A percentile compares a stretch with the other conserved stretches of the same genome.
Evolutionary conservation across 495 filamentous ascomycete species (phyloP).

Genomic region (Rhizodiscina lignyota): DNA sequence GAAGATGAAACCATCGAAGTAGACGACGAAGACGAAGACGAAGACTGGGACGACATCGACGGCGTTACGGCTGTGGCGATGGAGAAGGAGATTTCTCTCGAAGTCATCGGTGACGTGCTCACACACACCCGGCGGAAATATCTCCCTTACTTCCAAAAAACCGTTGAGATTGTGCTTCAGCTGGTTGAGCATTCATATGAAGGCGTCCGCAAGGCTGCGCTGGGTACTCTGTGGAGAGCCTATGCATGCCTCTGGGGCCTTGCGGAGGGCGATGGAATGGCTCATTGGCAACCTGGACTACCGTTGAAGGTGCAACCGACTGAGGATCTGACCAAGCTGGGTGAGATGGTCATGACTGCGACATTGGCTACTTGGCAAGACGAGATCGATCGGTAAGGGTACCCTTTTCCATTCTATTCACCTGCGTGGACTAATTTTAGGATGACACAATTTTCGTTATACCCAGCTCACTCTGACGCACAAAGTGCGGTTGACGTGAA

Average conservation of each 20-base stretch:
- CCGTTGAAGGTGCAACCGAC: conserved; percentile 66
- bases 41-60: conserved; percentile 68
- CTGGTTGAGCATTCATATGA: conserved; percentile 82
- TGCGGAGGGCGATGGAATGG: conserved; percentile 60
- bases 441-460: conserved; percentile 81
- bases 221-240: conserved; percentile 80
- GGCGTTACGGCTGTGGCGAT: conserved; percentile 74
- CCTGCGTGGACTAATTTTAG: conserved; percentile 24
- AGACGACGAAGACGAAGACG: conserved; percentile 45
- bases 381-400: conserved; percentile 72
- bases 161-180: conserved; percentile 61
- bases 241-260: conserved; percentile 84
- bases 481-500: conserved; percentile 78
- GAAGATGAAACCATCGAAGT: conserved; percentile 17
- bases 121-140: conserved; percentile 61
- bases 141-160: conserved; percentile 82
- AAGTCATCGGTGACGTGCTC: conserved; percentile 85
- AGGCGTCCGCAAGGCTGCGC: conserved; percentile 77
- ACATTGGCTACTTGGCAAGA: conserved; percentile 75
- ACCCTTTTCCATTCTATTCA: conserved; percentile 21
- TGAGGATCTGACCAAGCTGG: conserved; percentile 66
- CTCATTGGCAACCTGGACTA: conserved; percentile 78
- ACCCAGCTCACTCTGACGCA: conserved; percentile 99
- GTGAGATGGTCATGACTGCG: conserved; percentile 67
- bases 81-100: conserved; percentile 94